Evolutionary conservation across 2,329 filamentous ascomycete genomes (phyloP), one percentile per base, ranked within the genome.

Genomic region (Phaeosphaeriaceae sp.): DNA sequence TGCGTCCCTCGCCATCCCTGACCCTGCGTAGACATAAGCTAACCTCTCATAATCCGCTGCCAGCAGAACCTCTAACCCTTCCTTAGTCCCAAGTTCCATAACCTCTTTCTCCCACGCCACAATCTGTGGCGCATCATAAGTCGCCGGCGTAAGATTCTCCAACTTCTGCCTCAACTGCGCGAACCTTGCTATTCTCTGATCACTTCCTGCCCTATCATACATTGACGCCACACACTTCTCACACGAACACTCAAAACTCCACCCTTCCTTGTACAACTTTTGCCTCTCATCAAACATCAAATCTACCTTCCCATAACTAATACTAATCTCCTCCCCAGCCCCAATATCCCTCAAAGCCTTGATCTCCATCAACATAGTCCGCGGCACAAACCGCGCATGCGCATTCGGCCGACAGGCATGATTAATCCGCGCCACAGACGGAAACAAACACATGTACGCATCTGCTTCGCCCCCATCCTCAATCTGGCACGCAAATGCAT

Each of bases 401-500:
- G 63, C 56, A 18, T 64, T 66, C 1, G 63, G 60, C 7, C 46
- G 51, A 21, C 63, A 66, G 8, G 61, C 61, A 30, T 66, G 63
- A 16, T 66, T 66, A 41, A 66, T 64, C 2, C 63, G 49, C 33
- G 60, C 50, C 2, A 66, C 58, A 11, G 47, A 48, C 2, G 63
- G 60, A 35, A 63, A 66, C 6, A 66, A 50, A 43, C 63, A 64
- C 42, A 66, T 54, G 40, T 66, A 66, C 4, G 50, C 59, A 16
- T 62, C 59, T 11, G 50, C 58, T 21, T 51, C 43, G 6, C 45
- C 46, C n/a, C 54, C 61, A 28, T 66, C 63, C 9, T 54, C 30
- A n/a, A 63, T 36, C 13, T 54, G 54, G 17, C 63, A 66, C 3
- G 57, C 56, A 43, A 66, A 66, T 1, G 61, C 48, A 35, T 64